Evolutionary conservation across 257 asterid species (phyloP).

Genomic region (Scutellaria minor): DNA sequence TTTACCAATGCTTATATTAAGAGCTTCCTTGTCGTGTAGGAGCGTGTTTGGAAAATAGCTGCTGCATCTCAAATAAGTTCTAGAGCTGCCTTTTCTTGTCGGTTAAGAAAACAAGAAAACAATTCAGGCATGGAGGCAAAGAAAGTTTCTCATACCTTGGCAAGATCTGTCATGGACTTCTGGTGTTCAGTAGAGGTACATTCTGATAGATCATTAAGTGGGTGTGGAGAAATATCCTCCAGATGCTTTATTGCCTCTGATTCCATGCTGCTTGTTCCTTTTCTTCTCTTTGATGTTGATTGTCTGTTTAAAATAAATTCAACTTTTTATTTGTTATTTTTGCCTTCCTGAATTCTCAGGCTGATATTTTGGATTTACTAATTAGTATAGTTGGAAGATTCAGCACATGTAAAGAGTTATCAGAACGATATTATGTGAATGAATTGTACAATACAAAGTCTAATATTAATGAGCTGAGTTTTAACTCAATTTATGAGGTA

Average conservation of each 20-base stretch:
- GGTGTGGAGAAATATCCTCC: constrained; percentile 12
- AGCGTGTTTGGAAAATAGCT: constrained; percentile 86
- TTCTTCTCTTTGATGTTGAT: constrained; percentile 2
- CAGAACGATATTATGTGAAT: constrained; percentile 11
- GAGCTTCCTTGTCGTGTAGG: constrained; percentile 51
- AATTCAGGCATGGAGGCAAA: constrained; percentile 53
- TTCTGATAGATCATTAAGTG: not conserved
- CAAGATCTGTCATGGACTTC: constrained; percentile 77
- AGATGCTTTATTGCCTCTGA: constrained; percentile 14
- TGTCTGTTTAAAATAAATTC: constrained; percentile 20
- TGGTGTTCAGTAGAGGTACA: constrained; percentile 81
- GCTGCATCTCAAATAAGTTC: constrained; percentile 69
- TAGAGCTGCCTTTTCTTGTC: constrained; percentile 60
- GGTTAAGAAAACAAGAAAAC: constrained; percentile 52
- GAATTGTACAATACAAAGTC: constrained; percentile 4
- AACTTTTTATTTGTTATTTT: not conserved
- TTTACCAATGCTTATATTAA: constrained; percentile 23
- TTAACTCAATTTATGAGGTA: constrained; percentile 16
- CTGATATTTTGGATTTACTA: not conserved
- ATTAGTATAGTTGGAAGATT: constrained; percentile 13
- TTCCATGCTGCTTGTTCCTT: constrained; percentile 21
- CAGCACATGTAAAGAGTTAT: constrained; percentile 27
- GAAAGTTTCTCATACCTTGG: constrained; percentile 68
- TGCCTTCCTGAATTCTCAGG: constrained; percentile 1
- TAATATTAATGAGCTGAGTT: constrained; percentile 17